These are phyloP conservation scores for Mycena crocata DNA, from an alignment of 768 basidiomycete species.

Conservation along the genomic window DNA sequence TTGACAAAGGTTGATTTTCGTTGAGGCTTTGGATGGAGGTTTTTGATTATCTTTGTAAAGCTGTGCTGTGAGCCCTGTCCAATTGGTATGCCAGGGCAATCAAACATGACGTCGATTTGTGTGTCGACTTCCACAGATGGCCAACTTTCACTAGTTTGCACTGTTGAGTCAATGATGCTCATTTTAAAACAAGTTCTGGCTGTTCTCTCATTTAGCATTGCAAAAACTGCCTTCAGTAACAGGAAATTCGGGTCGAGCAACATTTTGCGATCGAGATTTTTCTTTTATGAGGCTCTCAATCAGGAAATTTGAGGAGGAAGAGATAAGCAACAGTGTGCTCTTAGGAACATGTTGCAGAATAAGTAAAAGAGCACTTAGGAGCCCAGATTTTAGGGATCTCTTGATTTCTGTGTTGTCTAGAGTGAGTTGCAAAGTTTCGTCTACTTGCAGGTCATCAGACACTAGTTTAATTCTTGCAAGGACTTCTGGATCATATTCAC, in stretches of 20 bases:
- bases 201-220: no score
- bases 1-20: slow-evolving; percentile 12
- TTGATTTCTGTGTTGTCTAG: no score
- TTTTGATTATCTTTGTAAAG: slow-evolving; percentile 12
- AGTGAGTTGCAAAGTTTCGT: neutral
- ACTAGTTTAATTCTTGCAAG: neutral
- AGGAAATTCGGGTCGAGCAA: neutral
- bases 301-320: neutral
- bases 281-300: neutral
- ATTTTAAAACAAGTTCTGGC: no score
- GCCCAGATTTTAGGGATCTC: neutral
- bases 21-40: neutral
- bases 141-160: no score
- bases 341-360: neutral
- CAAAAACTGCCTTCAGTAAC: neutral
- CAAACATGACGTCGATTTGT: neutral
- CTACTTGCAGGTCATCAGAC: neutral
- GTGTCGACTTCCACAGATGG: neutral
- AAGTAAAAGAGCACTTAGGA: neutral
- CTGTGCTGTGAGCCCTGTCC: neutral
- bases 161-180: neutral
- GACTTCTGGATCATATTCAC: neutral
- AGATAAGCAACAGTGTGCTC: neutral
- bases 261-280: neutral
- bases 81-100: neutral